Evolutionary conservation across 257 asterid species (phyloP).

Genomic region (Plantago elongata): DNA sequence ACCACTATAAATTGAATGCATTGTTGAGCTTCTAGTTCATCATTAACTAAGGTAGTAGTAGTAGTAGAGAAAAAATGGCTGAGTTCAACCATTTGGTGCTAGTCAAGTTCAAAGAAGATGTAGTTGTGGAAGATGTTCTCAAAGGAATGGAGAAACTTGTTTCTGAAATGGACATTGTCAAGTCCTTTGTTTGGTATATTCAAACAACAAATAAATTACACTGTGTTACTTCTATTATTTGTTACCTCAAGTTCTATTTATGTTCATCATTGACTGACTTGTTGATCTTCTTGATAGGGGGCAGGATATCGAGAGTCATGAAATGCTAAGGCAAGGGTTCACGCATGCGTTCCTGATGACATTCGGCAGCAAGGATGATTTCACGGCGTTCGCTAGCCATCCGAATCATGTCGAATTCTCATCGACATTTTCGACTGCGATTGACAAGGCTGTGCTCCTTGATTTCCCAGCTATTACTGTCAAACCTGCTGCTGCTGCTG

Average conservation of each 20-base stretch:
- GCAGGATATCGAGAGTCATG: conserved; percentile 67
- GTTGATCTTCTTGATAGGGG: conserved; percentile 47
- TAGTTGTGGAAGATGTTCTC: conserved; percentile 52
- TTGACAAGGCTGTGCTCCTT: conserved; percentile 76
- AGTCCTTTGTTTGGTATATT: conserved; percentile 81
- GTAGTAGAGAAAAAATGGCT: conserved; percentile 30
- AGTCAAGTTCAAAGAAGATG: conserved; percentile 78
- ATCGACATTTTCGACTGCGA: conserved; percentile 48
- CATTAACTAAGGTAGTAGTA: not conserved
- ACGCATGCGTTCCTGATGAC: conserved; percentile 92
- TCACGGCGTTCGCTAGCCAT: conserved; percentile 45
- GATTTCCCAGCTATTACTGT: conserved; percentile 70
- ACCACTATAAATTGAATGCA: conserved; percentile 22
- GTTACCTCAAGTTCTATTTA: not conserved
- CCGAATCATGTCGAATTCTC: conserved; percentile 75
- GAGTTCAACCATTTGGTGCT: conserved; percentile 87
- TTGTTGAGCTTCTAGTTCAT: conserved; percentile 22
- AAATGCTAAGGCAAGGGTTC: conserved; percentile 80
- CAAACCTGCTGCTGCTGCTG: conserved; percentile 37
- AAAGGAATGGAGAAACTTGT: conserved; percentile 78
- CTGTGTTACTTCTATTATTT: too few relatives aligned
- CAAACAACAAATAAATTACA: not conserved
- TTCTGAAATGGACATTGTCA: conserved; percentile 61
- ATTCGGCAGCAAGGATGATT: conserved; percentile 71
- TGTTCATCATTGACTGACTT: not conserved